Percentiles rank a stretch among this genome's conserved stretches.
These are phyloP conservation scores for Strobilomyces echinocephalus DNA, from an alignment of 768 basidiomycete species.

Conservation along the genomic window DNA sequence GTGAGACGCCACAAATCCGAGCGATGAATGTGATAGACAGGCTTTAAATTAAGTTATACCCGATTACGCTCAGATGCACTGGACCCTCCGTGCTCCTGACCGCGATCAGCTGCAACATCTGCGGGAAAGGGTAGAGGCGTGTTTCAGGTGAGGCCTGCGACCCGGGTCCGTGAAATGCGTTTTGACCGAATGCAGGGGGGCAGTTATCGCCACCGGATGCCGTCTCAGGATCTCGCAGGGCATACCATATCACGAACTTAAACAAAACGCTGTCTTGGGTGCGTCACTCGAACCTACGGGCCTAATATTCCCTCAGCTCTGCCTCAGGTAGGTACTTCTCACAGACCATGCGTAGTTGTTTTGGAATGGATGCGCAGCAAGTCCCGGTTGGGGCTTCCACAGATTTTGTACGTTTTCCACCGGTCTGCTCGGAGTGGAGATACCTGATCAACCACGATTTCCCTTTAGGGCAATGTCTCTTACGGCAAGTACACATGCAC, in stretches of 20 bases:
- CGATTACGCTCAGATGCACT: slow-evolving; percentile 72
- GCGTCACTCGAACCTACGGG: slow-evolving; percentile 15
- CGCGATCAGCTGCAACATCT: slow-evolving; percentile 51
- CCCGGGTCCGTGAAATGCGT: not conserved
- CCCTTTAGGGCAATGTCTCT: slow-evolving; percentile 64
- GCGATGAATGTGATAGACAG: not conserved
- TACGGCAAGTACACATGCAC: slow-evolving; percentile 44
- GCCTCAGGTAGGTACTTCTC: slow-evolving; percentile 50
- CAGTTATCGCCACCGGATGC: slow-evolving; percentile 59
- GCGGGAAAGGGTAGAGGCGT: slow-evolving; percentile 56
- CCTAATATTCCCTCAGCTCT: slow-evolving; percentile 2
- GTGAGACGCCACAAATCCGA: slow-evolving; percentile 34
- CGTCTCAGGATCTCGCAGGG: slow-evolving; percentile 41
- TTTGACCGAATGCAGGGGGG: slow-evolving; percentile 45
- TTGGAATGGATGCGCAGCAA: slow-evolving; percentile 36
- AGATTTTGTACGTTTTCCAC: slow-evolving; percentile 58
- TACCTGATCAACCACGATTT: slow-evolving; percentile 14
- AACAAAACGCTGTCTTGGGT: slow-evolving; percentile 56
- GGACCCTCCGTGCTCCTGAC: slow-evolving; percentile 67
- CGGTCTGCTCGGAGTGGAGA: not conserved
- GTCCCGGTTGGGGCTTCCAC: slow-evolving; percentile 57
- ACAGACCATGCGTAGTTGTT: slow-evolving; percentile 40
- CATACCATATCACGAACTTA: slow-evolving; percentile 50
- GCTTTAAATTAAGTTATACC: slow-evolving; percentile 64
- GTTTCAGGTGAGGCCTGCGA: slow-evolving; percentile 55